Evolutionary conservation across 2,329 filamentous ascomycete genomes (phyloP).

Genomic region (Beauveria pseudobassiana): DNA sequence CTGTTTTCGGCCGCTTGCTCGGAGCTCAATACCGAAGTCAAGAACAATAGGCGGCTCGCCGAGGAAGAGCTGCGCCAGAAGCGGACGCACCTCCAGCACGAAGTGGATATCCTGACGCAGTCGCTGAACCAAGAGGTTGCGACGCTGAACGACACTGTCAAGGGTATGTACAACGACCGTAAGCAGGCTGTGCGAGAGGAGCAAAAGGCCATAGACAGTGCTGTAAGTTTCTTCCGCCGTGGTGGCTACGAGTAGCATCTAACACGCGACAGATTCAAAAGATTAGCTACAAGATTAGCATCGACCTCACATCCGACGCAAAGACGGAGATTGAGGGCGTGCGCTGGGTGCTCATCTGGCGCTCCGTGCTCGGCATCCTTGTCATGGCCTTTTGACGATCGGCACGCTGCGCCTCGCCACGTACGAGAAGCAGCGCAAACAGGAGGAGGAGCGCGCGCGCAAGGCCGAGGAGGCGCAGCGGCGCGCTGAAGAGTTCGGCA

Average conservation of each 20-base stretch:
- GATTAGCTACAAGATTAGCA: conserved; percentile 93
- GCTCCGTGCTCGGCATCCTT: conserved; percentile 56
- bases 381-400: conserved; percentile 58
- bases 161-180: conserved; percentile 91
- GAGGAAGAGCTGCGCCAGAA: conserved; percentile 79
- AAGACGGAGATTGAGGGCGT: conserved; percentile 88
- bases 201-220: conserved; percentile 75
- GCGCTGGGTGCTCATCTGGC: conserved; percentile 71
- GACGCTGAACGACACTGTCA: conserved; percentile 81
- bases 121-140: conserved; percentile 75
- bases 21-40: conserved; percentile 81
- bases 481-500: conserved; percentile 2
- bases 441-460: conserved; percentile 37
- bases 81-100: conserved; percentile 80
- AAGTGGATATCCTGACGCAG: conserved; percentile 88
- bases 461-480: conserved; percentile 30
- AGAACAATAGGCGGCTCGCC: conserved; percentile 65
- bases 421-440: conserved; percentile 43
- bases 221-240: conserved; percentile 43
- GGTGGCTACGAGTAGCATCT: neutral
- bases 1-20: conserved; percentile 90
- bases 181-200: conserved; percentile 88
- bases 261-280: conserved; percentile 64
- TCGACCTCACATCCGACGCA: conserved; percentile 79
- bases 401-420: conserved; percentile 53